Evolutionary conservation across 1,139 yeast genomes (phyloP).

Genomic region (Pneumocystis murina): DNA sequence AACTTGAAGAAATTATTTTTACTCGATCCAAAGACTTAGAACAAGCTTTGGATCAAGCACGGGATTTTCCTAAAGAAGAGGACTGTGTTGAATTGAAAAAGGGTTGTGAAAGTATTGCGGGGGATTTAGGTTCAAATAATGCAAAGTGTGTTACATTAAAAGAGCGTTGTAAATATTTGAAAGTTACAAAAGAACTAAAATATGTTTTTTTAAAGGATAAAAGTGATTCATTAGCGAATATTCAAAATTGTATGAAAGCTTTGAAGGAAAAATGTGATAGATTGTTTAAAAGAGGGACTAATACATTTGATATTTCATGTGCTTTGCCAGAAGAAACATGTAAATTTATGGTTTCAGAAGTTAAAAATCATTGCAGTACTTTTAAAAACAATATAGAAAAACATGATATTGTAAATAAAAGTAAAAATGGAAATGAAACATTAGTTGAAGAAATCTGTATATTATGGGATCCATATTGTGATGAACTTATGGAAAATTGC

Average conservation of each 20-base stretch:
- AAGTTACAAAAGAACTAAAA: background rate
- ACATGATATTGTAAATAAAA: background rate
- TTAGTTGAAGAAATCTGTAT: background rate
- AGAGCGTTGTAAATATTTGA: background rate
- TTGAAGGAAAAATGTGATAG: background rate
- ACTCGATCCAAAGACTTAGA: background rate
- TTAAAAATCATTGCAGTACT: background rate
- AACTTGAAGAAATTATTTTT: background rate
- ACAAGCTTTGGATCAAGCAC: background rate
- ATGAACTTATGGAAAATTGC: background rate
- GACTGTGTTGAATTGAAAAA: background rate
- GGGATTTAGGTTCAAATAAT: background rate
- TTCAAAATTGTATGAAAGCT: background rate
- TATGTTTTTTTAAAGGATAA: background rate
- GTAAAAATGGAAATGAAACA: background rate
- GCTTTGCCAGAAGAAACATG: background rate
- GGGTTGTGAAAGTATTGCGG: background rate
- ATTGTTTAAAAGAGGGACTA: background rate
- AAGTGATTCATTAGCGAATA: background rate
- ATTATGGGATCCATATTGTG: background rate
- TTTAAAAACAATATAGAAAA: background rate
- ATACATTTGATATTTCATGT: background rate
- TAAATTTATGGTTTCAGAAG: background rate
- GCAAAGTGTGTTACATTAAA: background rate
- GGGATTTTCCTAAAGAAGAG: background rate